Evolutionary conservation across 2,329 filamentous ascomycete species (phyloP).

Genomic region (Cryphonectria carpinicola): DNA sequence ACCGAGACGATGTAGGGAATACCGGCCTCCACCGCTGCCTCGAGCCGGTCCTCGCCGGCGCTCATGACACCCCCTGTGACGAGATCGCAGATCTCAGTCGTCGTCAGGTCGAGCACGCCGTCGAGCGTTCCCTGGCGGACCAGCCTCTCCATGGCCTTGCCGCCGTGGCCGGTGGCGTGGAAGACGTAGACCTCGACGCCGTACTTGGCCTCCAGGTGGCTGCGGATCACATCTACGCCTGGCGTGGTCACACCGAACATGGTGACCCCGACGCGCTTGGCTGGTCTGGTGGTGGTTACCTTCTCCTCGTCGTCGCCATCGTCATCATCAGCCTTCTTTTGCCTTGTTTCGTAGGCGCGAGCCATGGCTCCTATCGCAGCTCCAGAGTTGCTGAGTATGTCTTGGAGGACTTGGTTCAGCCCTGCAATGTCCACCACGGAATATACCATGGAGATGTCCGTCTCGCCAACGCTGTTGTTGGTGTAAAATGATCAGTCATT

Average conservation of each 20-base stretch:
- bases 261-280: conserved; percentile 63
- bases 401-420: conserved; percentile 60
- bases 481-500: background rate
- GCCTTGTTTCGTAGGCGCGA: conserved; percentile 41
- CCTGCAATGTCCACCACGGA: conserved; percentile 73
- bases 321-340: conserved; percentile 2
- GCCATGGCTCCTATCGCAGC: conserved; percentile 65
- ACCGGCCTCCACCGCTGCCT: conserved; percentile 58
- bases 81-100: conserved; percentile 69
- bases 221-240: conserved; percentile 59
- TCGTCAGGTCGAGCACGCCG: conserved; percentile 72
- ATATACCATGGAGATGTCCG: conserved; percentile 72
- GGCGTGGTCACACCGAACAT: conserved; percentile 79
- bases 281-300: background rate
- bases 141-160: conserved; percentile 70
- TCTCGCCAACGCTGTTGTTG: conserved; percentile 56
- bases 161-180: conserved; percentile 67
- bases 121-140: conserved; percentile 61
- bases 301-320: background rate
- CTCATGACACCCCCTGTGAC: conserved; percentile 66
- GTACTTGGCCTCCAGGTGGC: conserved; percentile 50
- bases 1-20: conserved; percentile 57
- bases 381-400: conserved; percentile 65
- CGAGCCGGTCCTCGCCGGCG: conserved; percentile 60
- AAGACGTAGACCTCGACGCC: conserved; percentile 66